A percentile compares a stretch with the other conserved stretches of the same genome.
Conservation (phyloP, 208 protist species). For the Entamoeba nuttalli region DNA sequence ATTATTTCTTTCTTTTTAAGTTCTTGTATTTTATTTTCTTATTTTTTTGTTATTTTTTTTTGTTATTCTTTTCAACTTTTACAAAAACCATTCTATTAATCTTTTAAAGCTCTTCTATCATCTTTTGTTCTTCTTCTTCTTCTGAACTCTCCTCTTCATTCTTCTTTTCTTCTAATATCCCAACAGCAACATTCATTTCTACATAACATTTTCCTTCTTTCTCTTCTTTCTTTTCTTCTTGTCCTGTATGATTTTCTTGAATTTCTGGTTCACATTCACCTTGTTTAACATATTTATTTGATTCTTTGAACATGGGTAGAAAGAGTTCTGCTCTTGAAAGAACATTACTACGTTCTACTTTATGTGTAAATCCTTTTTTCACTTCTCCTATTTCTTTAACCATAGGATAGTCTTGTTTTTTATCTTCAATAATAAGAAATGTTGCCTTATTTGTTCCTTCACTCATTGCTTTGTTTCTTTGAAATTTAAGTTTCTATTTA, state of each 20-base stretch:
- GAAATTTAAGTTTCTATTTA: background rate
- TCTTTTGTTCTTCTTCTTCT: too few relatives aligned
- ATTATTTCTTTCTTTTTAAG: background rate
- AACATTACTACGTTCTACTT: background rate
- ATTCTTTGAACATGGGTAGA: background rate
- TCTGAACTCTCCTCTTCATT: background rate
- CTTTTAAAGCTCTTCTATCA: too few relatives aligned
- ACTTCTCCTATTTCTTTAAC: background rate
- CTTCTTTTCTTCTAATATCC: background rate
- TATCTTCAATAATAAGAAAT: background rate
- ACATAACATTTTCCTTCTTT: background rate
- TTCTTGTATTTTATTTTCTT: background rate
- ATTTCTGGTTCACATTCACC: background rate
- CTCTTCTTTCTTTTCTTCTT: background rate
- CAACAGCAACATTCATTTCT: background rate
- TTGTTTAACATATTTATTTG: background rate
- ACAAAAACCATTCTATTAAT: too few relatives aligned
- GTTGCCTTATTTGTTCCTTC: background rate
- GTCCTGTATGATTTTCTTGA: background rate
- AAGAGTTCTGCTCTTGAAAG: background rate
- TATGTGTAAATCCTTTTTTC: background rate
- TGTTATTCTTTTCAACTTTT: too few relatives aligned
- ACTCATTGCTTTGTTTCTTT: too few relatives aligned
- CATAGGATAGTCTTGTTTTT: background rate
- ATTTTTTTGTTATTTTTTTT: background rate